Base-by-base conservation (phyloP, 768 basidiomycete genomes). In the Hydnum rufescens region DNA sequence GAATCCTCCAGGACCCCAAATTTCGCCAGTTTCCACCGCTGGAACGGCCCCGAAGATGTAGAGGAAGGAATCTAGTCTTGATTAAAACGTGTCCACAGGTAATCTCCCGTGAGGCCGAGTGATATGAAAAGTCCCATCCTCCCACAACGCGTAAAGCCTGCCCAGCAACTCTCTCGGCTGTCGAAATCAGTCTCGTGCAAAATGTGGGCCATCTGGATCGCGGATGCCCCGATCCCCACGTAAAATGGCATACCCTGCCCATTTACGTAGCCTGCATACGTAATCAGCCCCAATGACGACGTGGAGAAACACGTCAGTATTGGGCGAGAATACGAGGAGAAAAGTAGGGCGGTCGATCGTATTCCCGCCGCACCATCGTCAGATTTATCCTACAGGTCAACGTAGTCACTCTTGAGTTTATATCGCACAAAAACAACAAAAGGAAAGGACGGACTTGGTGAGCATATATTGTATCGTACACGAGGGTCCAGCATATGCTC, bases 381-480 rank as follows among this genome's bases (percentile, higher is more conserved):
- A 16, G 57, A 61, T 68, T 97, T 99, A 67, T 99, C 95, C 84
- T 95, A 63, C n/a, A 30, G 23, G 1, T 4, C 4, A 3, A 25
- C 22, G 26, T 3, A 32, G 13, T 23, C 8, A 26, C 26, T 47
- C 13, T 8, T 47, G 8, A 47, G 44, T 39, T 39, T 39, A 8
- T 8, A 19, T 39, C 19, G 34, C 8, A 39, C 8, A 2, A 28
- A 18, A 42, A 60, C 36, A 64, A 54, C 52, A 50, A 52, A 26
- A 42, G 18, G 19, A 32, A 19, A 32, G 28, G 18, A 47, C 4
- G 16, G 32, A 50, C 88, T 70, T 96, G 93, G 64, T 99, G 95
- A 2, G 95, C 95, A 60, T 97, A 97, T 58, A 97, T 89, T 48
- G 82, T 93, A 60, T 99, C 95, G 62, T 97, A 99, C 1, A 95